Evolutionary conservation across 306 rosid species (phyloP), one percentile per base, ranked within the genome.

Genomic region (Ziziphus jujuba): DNA sequence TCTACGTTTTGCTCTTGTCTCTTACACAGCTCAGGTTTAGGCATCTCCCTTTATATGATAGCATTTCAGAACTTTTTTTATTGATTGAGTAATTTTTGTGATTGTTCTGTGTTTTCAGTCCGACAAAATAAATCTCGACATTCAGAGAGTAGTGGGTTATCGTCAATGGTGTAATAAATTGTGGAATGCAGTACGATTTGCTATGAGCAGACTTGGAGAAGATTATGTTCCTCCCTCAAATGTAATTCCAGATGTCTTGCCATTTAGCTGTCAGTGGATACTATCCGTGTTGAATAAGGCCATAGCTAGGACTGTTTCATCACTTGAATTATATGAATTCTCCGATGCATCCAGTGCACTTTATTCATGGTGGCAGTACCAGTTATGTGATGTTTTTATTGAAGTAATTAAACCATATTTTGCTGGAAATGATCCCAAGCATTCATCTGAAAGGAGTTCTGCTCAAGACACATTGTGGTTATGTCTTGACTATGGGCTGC

Each of bases 311-410:
- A 80, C 86, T 69, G 49, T 77, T 59, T 69, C 70, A 20, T 83
- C 96, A 11, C 69, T 93, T 62, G 97, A 90, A 66, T 75, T 73
- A 3, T 86, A 69, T 2, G 96, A 86, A 23, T 90, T 93, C 70
- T 80, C 99, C 0, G 91, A 90, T 70, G 99, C 99, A 73, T 82
- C 97, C 61, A 82, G 79, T 77, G 83, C 95, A 31, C 83, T 90
- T 58, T 88, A 88, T 74, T 81, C 86, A 24, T 90, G 97, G 98
- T 93, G 97, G 99, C 97, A 88, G 62, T 93, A 93, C 84, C 91
- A 88, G 56, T 79, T 93, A 77, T 93, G 99, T 60, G 98, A 93
- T 80, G 99, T 93, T 36, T 93, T 90, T 67, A 93, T 93, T 68
- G 99, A 93, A 83, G 86, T 79, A 44, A 93, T 90, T 67, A 90